Percentiles rank a stretch among this genome's conserved stretches.
phyloP scores from a whole-genome alignment of 345 rosid genomes.

The Hibiscus tridactylites region DNA sequence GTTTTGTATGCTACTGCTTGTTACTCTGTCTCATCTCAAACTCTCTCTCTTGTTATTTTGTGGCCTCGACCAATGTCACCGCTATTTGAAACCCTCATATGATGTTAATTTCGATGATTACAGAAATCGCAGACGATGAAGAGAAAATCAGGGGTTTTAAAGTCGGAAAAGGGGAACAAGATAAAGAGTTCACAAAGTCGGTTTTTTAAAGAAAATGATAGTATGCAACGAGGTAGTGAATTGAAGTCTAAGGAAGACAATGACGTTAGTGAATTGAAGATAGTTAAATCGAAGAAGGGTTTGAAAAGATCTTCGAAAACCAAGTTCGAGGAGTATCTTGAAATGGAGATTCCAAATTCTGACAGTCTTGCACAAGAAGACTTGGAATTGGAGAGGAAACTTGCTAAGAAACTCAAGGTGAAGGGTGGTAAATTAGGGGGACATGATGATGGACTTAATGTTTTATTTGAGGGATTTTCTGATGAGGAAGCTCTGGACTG shows the following conservation, averaged over 20 bases:
- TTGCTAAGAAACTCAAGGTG: constrained; percentile 80
- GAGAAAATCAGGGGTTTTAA: neutral
- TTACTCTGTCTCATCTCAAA: too few species aligned
- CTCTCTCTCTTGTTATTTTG: too few species aligned
- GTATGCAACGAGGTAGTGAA: constrained; percentile 4
- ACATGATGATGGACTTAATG: constrained; percentile 53
- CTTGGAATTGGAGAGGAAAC: constrained; percentile 60
- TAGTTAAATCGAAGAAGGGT: constrained; percentile 25
- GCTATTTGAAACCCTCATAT: neutral
- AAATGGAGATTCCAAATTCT: constrained; percentile 34
- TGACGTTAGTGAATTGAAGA: constrained; percentile 12
- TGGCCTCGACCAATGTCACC: too few species aligned
- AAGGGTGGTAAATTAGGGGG: constrained; percentile 64
- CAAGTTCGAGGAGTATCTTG: constrained; percentile 68
- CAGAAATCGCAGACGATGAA: neutral
- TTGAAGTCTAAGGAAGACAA: constrained; percentile 3
- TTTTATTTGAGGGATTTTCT: constrained; percentile 26
- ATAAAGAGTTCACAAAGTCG: constrained; percentile 16
- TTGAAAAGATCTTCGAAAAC: constrained; percentile 35
- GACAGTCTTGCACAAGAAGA: constrained; percentile 38
- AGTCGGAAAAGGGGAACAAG: neutral
- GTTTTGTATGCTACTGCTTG: too few species aligned
- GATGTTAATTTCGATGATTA: neutral
- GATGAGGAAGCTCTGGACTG: neutral
- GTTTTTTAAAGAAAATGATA: constrained; percentile 11